Evolutionary conservation across 495 filamentous ascomycete species (phyloP), one percentile per base, ranked within the genome.

Genomic region (Chaetomium fimeti): DNA sequence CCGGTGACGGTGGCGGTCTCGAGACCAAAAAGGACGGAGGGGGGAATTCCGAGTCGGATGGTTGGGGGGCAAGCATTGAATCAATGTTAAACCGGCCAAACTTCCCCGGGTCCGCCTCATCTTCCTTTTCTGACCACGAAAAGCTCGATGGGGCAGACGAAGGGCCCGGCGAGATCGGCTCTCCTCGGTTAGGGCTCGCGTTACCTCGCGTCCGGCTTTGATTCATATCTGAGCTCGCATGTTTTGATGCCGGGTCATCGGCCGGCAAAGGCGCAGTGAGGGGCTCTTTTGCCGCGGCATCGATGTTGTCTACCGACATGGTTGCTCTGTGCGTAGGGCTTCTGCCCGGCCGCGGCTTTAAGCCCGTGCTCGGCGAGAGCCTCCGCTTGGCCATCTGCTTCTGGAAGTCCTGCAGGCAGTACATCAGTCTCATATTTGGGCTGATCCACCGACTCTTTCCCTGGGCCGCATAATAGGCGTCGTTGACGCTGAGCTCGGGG

Each of bases 341-440:
- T 63, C 75, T 73, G 48, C 76, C 79, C 36, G 78, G 80, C 20
- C 80, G 74, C 42, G 76, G 77, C 63, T 82, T 83, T 62, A 77
- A 79, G 67, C 73, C 72, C 9, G 75, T 72, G 45, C 72, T 76
- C n/a, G 72, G 69, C 12, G 62, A n/a, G 0, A 78, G 71, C 63
- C 71, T 81, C 71, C 79, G 81, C 68, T 82, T 84, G 5, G 82
- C 68, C 11, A 92, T 77, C 65, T 87, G 84, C 67, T 87, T 86
- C 64, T 90, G 85, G 76, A 96, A 98, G 72, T 98, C 94, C 45
- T 95, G 93, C 57, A 98, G 81, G 74, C 94, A 93, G 78, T 97
- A 98, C 75, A 98, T 97, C 43, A 98, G 80, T 66, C 90, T 92
- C 94, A 98, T 98, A 72, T 98, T 98, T 1, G 94, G 94, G 16